These are phyloP conservation scores for Dittrichia graveolens DNA, from an alignment of 129 eudicot species.

Conservation along the genomic window DNA sequence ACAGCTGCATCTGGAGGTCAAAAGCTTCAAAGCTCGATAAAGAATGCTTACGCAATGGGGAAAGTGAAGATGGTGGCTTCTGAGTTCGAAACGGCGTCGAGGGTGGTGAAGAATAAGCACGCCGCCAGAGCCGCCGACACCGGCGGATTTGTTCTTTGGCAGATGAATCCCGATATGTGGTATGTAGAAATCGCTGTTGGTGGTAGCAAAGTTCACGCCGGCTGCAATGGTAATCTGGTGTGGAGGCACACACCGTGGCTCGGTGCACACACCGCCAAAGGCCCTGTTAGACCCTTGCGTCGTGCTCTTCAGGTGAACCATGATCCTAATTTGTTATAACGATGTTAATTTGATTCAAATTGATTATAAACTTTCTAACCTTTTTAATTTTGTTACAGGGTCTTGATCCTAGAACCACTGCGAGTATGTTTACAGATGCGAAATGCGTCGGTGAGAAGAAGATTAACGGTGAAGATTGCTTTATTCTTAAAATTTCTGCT, in stretches of 20 bases:
- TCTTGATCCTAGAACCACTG: conserved; percentile 89
- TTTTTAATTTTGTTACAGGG: conserved; percentile 46
- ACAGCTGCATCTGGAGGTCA: conserved; percentile 89
- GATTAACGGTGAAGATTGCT: conserved; percentile 86
- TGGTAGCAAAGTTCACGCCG: conserved; percentile 90
- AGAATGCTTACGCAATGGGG: conserved; percentile 85
- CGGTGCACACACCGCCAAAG: conserved; percentile 90
- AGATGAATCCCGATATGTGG: conserved; percentile 95
- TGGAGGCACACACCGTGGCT: conserved; percentile 98
- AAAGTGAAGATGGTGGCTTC: conserved; percentile 80
- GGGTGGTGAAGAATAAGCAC: conserved; percentile 61
- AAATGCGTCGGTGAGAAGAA: conserved; percentile 84
- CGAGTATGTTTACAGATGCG: conserved; percentile 75
- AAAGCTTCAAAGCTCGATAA: conserved; percentile 69
- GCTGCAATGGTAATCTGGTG: conserved; percentile 84
- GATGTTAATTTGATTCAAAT: background rate
- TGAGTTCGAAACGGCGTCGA: conserved; percentile 75
- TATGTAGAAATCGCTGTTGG: conserved; percentile 93
- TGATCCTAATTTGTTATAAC: background rate
- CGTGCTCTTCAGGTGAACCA: conserved; percentile 81
- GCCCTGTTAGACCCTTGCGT: conserved; percentile 81
- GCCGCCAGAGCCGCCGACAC: conserved; percentile 62
- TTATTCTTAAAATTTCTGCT: conserved; percentile 71
- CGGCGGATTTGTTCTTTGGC: conserved; percentile 88
- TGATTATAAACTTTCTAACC: background rate